Conservation (phyloP, 2,329 filamentous ascomycete species). For the Fusarium papillatum region DNA sequence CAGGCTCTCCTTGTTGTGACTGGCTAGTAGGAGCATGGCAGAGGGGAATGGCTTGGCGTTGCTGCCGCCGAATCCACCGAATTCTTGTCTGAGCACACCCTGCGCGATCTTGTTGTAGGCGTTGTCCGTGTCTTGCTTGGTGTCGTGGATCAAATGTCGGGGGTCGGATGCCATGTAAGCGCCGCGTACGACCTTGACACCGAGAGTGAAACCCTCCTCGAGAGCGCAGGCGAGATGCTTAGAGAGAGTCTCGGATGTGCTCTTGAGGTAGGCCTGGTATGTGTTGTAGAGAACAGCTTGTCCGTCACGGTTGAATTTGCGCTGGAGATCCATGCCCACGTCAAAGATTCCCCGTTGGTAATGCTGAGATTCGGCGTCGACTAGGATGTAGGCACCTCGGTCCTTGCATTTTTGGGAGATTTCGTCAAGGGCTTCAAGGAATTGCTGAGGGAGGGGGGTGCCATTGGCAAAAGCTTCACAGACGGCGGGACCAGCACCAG, state of each 20-base stretch:
- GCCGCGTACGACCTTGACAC: constrained; percentile 69
- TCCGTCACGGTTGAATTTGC: constrained; percentile 54
- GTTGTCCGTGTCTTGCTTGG: constrained; percentile 65
- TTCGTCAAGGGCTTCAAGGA: constrained; percentile 56
- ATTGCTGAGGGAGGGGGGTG: constrained; percentile 53
- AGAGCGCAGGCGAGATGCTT: constrained; percentile 60
- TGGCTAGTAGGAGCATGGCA: constrained; percentile 64
- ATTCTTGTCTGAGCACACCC: constrained; percentile 57
- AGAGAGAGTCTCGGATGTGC: constrained; percentile 56
- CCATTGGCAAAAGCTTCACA: constrained; percentile 52
- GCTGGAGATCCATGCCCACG: constrained; percentile 51
- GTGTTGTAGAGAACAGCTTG: constrained; percentile 60
- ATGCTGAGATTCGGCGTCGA: constrained; percentile 61
- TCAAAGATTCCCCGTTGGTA: constrained; percentile 56
- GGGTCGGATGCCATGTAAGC: constrained; percentile 67
- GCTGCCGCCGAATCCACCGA: constrained; percentile 55
- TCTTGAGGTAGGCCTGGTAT: constrained; percentile 70
- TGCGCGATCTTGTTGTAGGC: constrained; percentile 64
- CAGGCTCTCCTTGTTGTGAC: constrained; percentile 62
- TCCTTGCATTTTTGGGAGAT: constrained; percentile 54
- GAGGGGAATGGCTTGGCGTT: constrained; percentile 55
- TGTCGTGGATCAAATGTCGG: constrained; percentile 64
- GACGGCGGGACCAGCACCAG: constrained; percentile 57
- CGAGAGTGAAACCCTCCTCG: constrained; percentile 63
- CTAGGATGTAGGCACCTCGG: constrained; percentile 56